phyloP scores from a whole-genome alignment of 176 grass and related monocot genomes.

The Triticum monococcum region DNA sequence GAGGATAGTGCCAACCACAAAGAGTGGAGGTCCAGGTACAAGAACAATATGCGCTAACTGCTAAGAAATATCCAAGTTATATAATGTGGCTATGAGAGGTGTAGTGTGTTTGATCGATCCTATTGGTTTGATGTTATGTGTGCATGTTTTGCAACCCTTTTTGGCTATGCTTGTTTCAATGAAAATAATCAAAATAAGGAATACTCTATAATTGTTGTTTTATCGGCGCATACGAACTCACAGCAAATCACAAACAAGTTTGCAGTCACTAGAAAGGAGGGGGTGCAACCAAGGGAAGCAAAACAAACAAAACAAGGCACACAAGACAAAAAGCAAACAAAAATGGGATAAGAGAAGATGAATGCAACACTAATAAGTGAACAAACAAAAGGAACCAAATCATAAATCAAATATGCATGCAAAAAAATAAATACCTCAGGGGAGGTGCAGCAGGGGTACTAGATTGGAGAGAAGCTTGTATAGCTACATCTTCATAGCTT shows the following conservation, averaged over 20 bases:
- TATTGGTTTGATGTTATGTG: not conserved
- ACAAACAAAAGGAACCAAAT: conserved; percentile 23
- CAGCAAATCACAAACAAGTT: not conserved
- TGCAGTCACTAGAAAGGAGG: not conserved
- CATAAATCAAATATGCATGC: not conserved
- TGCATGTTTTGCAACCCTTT: not conserved
- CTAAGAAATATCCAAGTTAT: not conserved
- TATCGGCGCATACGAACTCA: not conserved
- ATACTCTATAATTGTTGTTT: not conserved
- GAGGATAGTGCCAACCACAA: not conserved
- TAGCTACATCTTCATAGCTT: conserved; percentile 72
- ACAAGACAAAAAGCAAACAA: not conserved
- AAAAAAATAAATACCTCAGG: conserved; percentile 55
- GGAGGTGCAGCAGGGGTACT: conserved; percentile 47
- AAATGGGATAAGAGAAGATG: conserved; percentile 6
- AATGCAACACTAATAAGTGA: conserved; percentile 24
- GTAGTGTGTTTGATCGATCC: not conserved
- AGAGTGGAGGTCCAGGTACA: not conserved
- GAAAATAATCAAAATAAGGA: not conserved
- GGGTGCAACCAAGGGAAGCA: not conserved
- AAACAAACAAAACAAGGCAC: conserved; percentile 13
- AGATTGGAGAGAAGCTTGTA: conserved; percentile 84
- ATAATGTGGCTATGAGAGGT: not conserved
- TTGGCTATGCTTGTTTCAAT: not conserved
- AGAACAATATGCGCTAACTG: conserved; percentile 3